phyloP scores from a whole-genome alignment of 2,329 filamentous ascomycete species.

The Lecanosticta acicola region DNA sequence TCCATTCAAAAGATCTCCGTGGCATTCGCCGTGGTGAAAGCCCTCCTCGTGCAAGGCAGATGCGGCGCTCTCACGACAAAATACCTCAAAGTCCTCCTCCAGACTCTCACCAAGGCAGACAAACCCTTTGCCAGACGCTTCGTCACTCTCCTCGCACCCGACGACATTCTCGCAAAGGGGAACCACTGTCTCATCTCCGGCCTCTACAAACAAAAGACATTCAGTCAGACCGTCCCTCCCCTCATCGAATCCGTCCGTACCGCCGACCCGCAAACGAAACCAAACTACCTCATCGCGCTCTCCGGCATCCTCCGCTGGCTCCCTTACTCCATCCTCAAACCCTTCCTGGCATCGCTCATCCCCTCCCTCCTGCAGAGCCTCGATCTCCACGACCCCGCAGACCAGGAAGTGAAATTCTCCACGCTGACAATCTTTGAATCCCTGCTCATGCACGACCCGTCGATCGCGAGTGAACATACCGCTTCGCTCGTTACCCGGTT shows the following conservation, averaged over 20 bases:
- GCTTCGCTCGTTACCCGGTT: slow-evolving; percentile 53
- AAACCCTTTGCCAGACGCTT: slow-evolving; percentile 53
- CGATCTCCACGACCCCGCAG: slow-evolving; percentile 41
- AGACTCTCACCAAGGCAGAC: slow-evolving; percentile 43
- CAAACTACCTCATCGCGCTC: slow-evolving; percentile 58
- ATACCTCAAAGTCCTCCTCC: slow-evolving; percentile 44
- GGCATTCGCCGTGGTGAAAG: slow-evolving; percentile 57
- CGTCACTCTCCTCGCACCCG: slow-evolving; percentile 53
- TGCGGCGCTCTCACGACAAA: slow-evolving; percentile 39
- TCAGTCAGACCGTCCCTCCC: slow-evolving; percentile 53
- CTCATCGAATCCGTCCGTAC: slow-evolving; percentile 50
- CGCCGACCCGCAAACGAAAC: slow-evolving; percentile 44
- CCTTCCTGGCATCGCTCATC: slow-evolving; percentile 52
- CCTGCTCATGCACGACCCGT: slow-evolving; percentile 53
- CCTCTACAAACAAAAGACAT: slow-evolving; percentile 59
- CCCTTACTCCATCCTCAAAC: slow-evolving; percentile 54
- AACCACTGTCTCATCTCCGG: slow-evolving; percentile 59
- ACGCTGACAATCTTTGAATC: slow-evolving; percentile 55
- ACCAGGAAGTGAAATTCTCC: slow-evolving; percentile 52
- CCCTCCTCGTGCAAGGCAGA: slow-evolving; percentile 52
- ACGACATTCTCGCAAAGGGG: slow-evolving; percentile 54
- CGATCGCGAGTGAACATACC: slow-evolving; percentile 50
- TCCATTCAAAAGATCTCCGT: slow-evolving; percentile 46
- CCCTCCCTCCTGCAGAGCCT: slow-evolving; percentile 59
- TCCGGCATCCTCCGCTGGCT: slow-evolving; percentile 57